These are phyloP conservation scores for Vaccinium macrocarpon DNA, from an alignment of 148 eudicot species.

Conservation along the genomic window DNA sequence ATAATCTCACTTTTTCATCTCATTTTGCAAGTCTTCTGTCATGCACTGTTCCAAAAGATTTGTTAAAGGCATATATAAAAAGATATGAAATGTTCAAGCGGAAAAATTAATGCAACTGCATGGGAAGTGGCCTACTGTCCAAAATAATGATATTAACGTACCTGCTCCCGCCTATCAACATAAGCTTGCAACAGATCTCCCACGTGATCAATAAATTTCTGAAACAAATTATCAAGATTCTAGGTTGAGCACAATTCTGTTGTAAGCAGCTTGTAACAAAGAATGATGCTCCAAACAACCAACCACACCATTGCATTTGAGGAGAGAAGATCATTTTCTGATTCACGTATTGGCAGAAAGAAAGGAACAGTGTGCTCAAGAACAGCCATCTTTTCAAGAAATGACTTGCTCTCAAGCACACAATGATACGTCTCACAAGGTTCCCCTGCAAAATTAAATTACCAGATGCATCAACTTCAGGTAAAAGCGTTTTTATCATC, in stretches of 20 bases:
- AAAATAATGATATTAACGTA: constrained; percentile 22
- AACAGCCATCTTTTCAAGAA: constrained; percentile 97
- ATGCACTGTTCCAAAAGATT: background rate
- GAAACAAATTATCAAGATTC: constrained; percentile 25
- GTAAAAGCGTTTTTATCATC: background rate
- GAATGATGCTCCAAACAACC: constrained; percentile 26
- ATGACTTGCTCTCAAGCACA: constrained; percentile 96
- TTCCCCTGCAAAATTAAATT: constrained; percentile 59
- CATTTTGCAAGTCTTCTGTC: background rate
- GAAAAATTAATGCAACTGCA: background rate
- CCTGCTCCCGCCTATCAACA: constrained; percentile 97
- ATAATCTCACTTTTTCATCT: background rate
- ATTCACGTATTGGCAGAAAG: constrained; percentile 88
- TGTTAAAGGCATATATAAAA: background rate
- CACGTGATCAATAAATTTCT: constrained; percentile 92
- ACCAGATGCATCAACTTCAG: constrained; percentile 6
- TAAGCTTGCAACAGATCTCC: constrained; percentile 95
- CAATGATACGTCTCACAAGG: constrained; percentile 87
- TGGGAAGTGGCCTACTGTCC: background rate
- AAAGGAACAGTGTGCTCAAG: constrained; percentile 95
- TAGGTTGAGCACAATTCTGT: constrained; percentile 2
- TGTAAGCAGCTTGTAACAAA: background rate
- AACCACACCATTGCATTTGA: constrained; percentile 96
- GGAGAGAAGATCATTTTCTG: constrained; percentile 86
- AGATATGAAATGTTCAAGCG: background rate